phyloP scores from a whole-genome alignment of 1,284 basidiomycete species.

The Inonotus hispidus region DNA sequence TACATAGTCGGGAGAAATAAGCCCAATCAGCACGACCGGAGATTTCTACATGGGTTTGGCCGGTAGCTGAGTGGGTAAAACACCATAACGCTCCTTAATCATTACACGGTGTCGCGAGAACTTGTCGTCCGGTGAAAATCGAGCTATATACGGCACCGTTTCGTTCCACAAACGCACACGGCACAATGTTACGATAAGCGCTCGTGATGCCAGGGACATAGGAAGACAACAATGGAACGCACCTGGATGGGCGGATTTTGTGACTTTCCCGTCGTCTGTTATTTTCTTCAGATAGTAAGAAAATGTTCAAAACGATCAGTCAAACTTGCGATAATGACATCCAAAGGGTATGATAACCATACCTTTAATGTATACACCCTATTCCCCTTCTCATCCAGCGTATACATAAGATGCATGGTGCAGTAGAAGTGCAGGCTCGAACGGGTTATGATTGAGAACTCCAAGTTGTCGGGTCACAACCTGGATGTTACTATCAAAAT shows the following conservation, averaged over 20 bases:
- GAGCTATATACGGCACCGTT: slow-evolving; percentile 47
- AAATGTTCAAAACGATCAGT: slow-evolving; percentile 4
- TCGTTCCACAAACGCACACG: neutral
- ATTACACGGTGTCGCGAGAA: slow-evolving; percentile 94
- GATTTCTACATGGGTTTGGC: slow-evolving; percentile 70
- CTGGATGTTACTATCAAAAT: too few species aligned
- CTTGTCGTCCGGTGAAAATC: slow-evolving; percentile 97
- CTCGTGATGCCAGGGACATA: neutral
- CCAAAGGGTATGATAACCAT: slow-evolving; percentile 21
- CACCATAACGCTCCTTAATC: slow-evolving; percentile 85
- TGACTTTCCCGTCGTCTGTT: slow-evolving; percentile 73
- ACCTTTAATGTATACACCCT: slow-evolving; percentile 90
- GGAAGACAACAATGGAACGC: slow-evolving; percentile 22
- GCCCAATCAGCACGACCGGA: neutral
- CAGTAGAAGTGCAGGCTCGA: too few species aligned
- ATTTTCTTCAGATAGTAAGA: slow-evolving; percentile 62
- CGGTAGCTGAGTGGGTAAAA: slow-evolving; percentile 87
- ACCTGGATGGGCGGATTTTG: slow-evolving; percentile 95
- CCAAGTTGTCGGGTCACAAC: too few species aligned
- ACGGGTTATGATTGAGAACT: too few species aligned
- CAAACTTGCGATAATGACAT: neutral
- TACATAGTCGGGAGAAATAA: too few species aligned
- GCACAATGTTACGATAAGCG: neutral
- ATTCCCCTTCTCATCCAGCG: slow-evolving; percentile 73
- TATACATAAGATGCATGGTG: slow-evolving; percentile 92